Conservation (phyloP, 1,284 basidiomycete species). For the Anthracocystis setariae region DNA sequence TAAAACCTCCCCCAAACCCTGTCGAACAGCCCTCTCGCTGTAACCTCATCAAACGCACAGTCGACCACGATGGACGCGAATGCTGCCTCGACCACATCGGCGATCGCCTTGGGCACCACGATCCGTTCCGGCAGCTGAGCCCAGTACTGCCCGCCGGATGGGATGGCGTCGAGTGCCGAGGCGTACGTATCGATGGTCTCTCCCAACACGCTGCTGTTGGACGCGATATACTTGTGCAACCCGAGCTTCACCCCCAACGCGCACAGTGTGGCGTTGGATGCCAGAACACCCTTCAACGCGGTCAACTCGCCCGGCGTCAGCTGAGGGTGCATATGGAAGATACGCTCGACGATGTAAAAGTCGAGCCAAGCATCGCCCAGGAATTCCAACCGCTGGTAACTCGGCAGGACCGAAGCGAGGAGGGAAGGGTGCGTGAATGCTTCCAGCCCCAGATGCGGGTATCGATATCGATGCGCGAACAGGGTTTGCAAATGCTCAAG, state of each 20-base stretch:
- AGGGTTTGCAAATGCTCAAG: slow-evolving; percentile 31
- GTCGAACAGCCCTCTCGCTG: slow-evolving; percentile 18
- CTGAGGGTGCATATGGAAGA: slow-evolving; percentile 11
- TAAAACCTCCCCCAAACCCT: slow-evolving; percentile 36
- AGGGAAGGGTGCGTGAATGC: slow-evolving; percentile 53
- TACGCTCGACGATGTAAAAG: slow-evolving; percentile 24
- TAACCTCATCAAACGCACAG: slow-evolving; percentile 25
- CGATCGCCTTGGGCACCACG: slow-evolving; percentile 36
- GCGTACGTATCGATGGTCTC: slow-evolving; percentile 5
- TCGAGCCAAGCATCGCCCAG: slow-evolving; percentile 58
- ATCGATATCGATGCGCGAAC: slow-evolving; percentile 39
- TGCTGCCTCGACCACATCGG: slow-evolving; percentile 49
- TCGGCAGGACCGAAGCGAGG: slow-evolving; percentile 33
- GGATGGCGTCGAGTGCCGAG: not conserved
- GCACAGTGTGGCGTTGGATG: slow-evolving; percentile 11
- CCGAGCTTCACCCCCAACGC: not conserved
- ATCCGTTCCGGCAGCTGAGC: not conserved
- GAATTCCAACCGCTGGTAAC: slow-evolving; percentile 59
- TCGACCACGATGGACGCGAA: slow-evolving; percentile 55
- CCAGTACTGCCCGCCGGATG: slow-evolving; percentile 31
- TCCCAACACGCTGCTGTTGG: slow-evolving; percentile 8
- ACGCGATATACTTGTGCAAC: slow-evolving; percentile 21
- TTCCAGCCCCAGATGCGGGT: slow-evolving; percentile 54
- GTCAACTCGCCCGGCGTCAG: slow-evolving; percentile 45
- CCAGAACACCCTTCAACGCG: slow-evolving; percentile 31